Evolutionary conservation across 768 basidiomycete genomes (phyloP), one percentile per base, ranked within the genome.

Genomic region (Boletellus emodensis): DNA sequence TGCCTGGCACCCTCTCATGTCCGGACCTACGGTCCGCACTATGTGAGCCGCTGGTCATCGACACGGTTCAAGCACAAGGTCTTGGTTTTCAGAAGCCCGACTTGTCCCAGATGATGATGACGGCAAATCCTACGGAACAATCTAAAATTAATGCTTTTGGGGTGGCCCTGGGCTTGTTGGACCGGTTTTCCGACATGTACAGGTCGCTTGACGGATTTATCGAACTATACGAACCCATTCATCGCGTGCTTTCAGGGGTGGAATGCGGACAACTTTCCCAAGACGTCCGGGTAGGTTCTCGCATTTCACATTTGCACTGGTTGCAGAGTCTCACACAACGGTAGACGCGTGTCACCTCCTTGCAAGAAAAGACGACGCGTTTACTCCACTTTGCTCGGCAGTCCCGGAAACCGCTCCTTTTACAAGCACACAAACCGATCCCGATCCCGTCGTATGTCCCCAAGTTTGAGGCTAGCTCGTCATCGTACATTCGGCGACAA

Each of bases 381-480:
- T 68, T 92, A 41, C 73, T 95, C 40, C 86, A 83, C 58, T 90
- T 94, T 61, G 73, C 90, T 1, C 72, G 66, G 11, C 80, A 86
- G 68, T 74, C 81, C 0, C 87, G 96, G 34, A 78, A 73, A 46
- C 92, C 96, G 1, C 82, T 99, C 26, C 72, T 69, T 3, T 78
- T 98, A 18, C 96, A 99, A 73, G 78, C 87, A 3, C 95, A 98
- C 75, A 96, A 94, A 67, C 90, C 94, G 0, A 95, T 98, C 40
- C 92, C 96, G 5, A 97, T 99, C 58, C 82, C 93, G 4, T 81
- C 93, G 0, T 94, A 91, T 68, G 78, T 92, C 22, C 96, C 96
- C 62, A 95, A 94, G 66, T 99, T 99, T 70, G 94, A 94, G 60
- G 69, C 75, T 10, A 75, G 77, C 2, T 80, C 80, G 1, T 91